phyloP scores from a whole-genome alignment of 306 rosid genomes.

The Mimosa bimucronata region DNA sequence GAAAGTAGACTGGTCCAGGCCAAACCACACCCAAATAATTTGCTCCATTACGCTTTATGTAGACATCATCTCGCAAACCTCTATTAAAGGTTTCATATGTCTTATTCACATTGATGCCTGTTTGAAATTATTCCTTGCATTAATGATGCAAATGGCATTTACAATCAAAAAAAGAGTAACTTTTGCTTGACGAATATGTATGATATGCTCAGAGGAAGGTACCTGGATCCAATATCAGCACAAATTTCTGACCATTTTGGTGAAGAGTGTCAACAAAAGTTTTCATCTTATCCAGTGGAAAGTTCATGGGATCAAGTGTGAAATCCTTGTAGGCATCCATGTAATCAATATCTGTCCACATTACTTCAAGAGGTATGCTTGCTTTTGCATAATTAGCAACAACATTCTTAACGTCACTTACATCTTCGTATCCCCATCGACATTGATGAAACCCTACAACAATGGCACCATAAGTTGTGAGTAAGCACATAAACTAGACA shows the following conservation, averaged over 20 bases:
- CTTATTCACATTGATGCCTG: constrained; percentile 72
- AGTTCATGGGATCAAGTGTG: constrained; percentile 86
- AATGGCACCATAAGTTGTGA: constrained; percentile 12
- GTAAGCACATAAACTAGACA: constrained; percentile 29
- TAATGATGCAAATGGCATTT: constrained; percentile 5
- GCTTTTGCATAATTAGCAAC: constrained; percentile 76
- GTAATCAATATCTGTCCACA: constrained; percentile 96
- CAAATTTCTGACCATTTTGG: constrained; percentile 79
- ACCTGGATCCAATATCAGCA: constrained; percentile 87
- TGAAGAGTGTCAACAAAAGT: constrained; percentile 63
- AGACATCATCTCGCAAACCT: constrained; percentile 73
- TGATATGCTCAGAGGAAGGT: constrained; percentile 10
- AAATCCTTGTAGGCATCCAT: constrained; percentile 90
- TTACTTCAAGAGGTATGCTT: constrained; percentile 83
- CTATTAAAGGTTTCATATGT: constrained; percentile 64
- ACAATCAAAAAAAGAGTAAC: background rate
- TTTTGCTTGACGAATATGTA: background rate
- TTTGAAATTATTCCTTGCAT: constrained; percentile 27
- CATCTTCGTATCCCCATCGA: constrained; percentile 78
- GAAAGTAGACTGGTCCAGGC: constrained; percentile 81
- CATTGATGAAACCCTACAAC: constrained; percentile 88
- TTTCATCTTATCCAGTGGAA: constrained; percentile 66
- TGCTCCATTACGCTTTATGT: constrained; percentile 63
- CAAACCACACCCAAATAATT: constrained; percentile 79
- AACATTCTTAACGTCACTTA: constrained; percentile 62